These are phyloP conservation scores for Talaromyces piceae DNA, from an alignment of 2,329 filamentous ascomycete genomes.

Conservation along the genomic window DNA sequence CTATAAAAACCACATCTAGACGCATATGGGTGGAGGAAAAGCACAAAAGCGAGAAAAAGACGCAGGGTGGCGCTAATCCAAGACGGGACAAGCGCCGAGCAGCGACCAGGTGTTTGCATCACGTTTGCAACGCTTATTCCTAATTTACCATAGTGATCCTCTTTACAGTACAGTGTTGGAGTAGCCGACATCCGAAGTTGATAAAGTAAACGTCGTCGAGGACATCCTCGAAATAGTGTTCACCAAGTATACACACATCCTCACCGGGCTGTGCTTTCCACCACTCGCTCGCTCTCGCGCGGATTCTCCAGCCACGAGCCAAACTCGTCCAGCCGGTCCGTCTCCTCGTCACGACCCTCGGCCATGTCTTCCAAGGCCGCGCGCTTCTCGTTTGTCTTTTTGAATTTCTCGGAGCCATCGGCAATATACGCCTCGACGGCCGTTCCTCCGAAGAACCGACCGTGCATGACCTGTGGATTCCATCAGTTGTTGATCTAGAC, in stretches of 20 bases:
- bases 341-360: constrained; percentile 39
- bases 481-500: not conserved
- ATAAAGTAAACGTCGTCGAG: not conserved
- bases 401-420: constrained; percentile 65
- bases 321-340: constrained; percentile 40
- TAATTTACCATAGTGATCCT: not conserved
- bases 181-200: not conserved
- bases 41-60: not conserved
- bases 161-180: too few species aligned
- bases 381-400: constrained; percentile 51
- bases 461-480: constrained; percentile 61
- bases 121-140: not conserved
- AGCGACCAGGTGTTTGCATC: not conserved
- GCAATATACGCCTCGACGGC: constrained; percentile 65
- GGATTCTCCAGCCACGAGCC: constrained; percentile 40
- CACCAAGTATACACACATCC: not conserved
- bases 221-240: too few species aligned
- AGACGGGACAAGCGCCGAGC: not conserved
- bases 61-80: not conserved
- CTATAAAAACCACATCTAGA: too few species aligned
- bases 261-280: constrained; percentile 15
- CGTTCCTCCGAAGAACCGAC: constrained; percentile 68
- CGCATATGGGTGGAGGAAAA: not conserved
- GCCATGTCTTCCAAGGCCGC: constrained; percentile 39
- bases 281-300: constrained; percentile 15